These are phyloP conservation scores for Eucalyptus shirleyi DNA, from an alignment of 345 rosid genomes.

Conservation along the genomic window DNA sequence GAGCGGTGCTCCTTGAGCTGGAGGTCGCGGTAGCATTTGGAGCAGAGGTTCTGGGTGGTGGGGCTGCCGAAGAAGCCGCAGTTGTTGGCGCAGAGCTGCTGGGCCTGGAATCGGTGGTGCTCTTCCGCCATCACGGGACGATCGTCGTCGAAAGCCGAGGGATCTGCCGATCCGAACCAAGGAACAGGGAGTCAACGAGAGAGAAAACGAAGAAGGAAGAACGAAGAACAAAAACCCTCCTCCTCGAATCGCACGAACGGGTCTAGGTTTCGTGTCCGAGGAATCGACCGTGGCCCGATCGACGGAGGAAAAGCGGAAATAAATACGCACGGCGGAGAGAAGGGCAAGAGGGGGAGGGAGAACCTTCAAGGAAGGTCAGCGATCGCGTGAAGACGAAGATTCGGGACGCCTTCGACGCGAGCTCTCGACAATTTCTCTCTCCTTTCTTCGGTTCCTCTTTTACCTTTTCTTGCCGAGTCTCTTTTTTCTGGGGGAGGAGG, in stretches of 20 bases:
- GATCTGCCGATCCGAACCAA: background rate
- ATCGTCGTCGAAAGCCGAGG: background rate
- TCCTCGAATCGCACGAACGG: background rate
- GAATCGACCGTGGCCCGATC: background rate
- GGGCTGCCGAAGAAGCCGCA: slow-evolving; percentile 86
- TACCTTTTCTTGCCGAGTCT: background rate
- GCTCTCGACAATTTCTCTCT: background rate
- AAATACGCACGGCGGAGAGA: background rate
- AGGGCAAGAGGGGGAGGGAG: background rate
- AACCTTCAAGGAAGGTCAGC: background rate
- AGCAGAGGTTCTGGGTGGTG: slow-evolving; percentile 64
- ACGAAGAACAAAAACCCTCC: background rate
- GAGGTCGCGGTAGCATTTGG: slow-evolving; percentile 61
- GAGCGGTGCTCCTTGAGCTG: slow-evolving; percentile 51
- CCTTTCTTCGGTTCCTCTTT: background rate
- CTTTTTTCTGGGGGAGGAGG: background rate
- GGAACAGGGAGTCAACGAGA: background rate
- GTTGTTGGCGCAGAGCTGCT: slow-evolving; percentile 55
- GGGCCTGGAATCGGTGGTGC: slow-evolving; percentile 64
- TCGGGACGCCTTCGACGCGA: background rate
- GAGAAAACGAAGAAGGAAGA: background rate
- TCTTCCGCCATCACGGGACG: slow-evolving; percentile 64
- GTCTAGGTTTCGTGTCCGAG: background rate
- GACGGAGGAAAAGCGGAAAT: background rate
- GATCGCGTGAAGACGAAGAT: background rate